Evolutionary conservation across 257 asterid genomes (phyloP), one percentile per base, ranked within the genome.

Genomic region (Gardenia jasminoides): DNA sequence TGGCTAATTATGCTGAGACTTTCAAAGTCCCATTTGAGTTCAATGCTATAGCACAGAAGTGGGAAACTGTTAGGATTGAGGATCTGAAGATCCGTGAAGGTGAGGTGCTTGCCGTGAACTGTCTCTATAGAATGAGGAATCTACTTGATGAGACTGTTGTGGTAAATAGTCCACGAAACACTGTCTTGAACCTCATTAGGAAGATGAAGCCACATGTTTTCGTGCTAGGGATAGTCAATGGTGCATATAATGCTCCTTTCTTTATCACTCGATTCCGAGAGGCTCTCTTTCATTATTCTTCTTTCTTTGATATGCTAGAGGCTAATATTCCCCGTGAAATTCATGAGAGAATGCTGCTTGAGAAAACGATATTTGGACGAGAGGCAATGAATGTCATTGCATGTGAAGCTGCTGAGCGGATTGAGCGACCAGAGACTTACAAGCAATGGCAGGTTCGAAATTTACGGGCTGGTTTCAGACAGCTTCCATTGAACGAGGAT

Each of bases 381-480:
- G 88, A 87, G 77, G 90, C 87, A 26, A 80, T 78, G 90, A 87
- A 87, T 76, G 90, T 87, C 20, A 81, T 87, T 54, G 90, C 90
- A 8, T 87, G 90, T 65, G 90, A 87, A 72, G 85, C 76, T 11
- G 82, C 87, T 24, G 90, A 87, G 88, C 85, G 90, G 52, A 64
- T 87, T 41, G 90, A 84, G 85, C 78, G 90, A 50, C 90, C 90
- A 39, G 90, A 87, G 81, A 87, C 90, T 0, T 87, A 87, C 78
- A 87, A 84, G 78, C 90, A 87, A 67, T 84, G 88, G 88, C 87
- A 82, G 70, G 85, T 82, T 31, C 65, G 90, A 36, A 82, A 80
- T 47, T 10, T 68, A 36, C 71, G 88, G 76, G 85, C 85, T 9
- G 90, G 90, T 28, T 87, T 87, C 67, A 62, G 43, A 64, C 87